These are phyloP conservation scores for Westerdykella ornata DNA, from an alignment of 2,329 filamentous ascomycete genomes.

Conservation along the genomic window DNA sequence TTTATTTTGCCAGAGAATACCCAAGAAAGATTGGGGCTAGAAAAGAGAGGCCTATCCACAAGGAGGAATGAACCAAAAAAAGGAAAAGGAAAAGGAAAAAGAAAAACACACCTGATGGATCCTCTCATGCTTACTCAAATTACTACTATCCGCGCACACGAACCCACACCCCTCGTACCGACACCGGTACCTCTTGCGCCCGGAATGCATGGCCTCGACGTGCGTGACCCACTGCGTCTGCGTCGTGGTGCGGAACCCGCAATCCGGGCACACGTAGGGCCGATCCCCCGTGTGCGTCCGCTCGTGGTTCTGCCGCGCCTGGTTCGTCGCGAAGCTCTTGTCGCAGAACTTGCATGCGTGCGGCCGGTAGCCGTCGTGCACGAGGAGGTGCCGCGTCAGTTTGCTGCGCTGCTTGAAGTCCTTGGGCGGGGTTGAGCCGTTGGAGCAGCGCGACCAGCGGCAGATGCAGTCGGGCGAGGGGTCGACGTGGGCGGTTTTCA, in stretches of 20 bases:
- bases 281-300: conserved; percentile 34
- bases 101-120: conserved; percentile 27
- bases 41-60: background rate
- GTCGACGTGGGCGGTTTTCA: conserved; percentile 32
- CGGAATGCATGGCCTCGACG: conserved; percentile 32
- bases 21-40: background rate
- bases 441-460: conserved; percentile 30
- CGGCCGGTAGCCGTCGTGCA: conserved; percentile 33
- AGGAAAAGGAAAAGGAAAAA: background rate
- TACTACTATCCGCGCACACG: conserved; percentile 33
- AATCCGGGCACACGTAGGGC: conserved; percentile 33
- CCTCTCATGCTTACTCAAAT: conserved; percentile 35
- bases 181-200: conserved; percentile 35
- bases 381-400: conserved; percentile 33
- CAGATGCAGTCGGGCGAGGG: conserved; percentile 31
- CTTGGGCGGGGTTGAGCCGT: conserved; percentile 20
- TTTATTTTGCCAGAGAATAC: background rate
- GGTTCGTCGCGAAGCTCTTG: conserved; percentile 37
- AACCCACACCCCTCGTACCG: conserved; percentile 31
- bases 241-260: conserved; percentile 36
- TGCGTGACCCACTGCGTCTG: conserved; percentile 37
- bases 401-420: conserved; percentile 39
- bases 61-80: background rate
- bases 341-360: conserved; percentile 35
- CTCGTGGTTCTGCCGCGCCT: conserved; percentile 38